Conservation (phyloP, 495 filamentous ascomycete species). For the Xylaria palmicola region DNA sequence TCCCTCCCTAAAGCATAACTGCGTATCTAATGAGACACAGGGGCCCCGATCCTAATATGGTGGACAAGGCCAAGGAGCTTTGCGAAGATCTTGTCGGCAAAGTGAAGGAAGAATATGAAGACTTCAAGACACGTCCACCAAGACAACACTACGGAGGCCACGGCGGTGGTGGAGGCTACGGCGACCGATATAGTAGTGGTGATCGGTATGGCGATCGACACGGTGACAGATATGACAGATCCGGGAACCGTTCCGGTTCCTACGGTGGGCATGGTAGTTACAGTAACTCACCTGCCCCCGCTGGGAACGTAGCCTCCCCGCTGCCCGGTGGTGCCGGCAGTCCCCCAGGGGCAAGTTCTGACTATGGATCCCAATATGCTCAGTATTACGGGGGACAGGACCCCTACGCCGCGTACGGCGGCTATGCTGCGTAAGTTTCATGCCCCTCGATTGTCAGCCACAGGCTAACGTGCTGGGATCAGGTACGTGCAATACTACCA, state of each 20-base stretch:
- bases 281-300: slow-evolving; percentile 33
- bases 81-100: slow-evolving; percentile 83
- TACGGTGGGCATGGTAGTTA: slow-evolving; percentile 41
- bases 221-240: slow-evolving; percentile 30
- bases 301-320: slow-evolving; percentile 27
- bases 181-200: slow-evolving; percentile 36
- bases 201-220: slow-evolving; percentile 40
- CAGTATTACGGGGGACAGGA: slow-evolving; percentile 76
- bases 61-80: slow-evolving; percentile 81
- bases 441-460: background rate
- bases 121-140: slow-evolving; percentile 82
- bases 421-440: slow-evolving; percentile 59
- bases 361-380: slow-evolving; percentile 79
- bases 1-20: slow-evolving; percentile 32
- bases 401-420: slow-evolving; percentile 90
- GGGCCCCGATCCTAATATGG: slow-evolving; percentile 81
- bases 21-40: slow-evolving; percentile 41
- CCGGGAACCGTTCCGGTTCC: slow-evolving; percentile 33
- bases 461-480: slow-evolving; percentile 2
- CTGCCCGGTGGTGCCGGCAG: slow-evolving; percentile 36
- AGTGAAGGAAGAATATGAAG: slow-evolving; percentile 81
- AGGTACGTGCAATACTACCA: slow-evolving; percentile 74
- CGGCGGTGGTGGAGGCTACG: slow-evolving; percentile 32
- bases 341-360: slow-evolving; percentile 41
- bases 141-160: slow-evolving; percentile 59